These are phyloP conservation scores for Apiotrichum sp. DNA, from an alignment of 1,284 basidiomycete species.

Conservation along the genomic window DNA sequence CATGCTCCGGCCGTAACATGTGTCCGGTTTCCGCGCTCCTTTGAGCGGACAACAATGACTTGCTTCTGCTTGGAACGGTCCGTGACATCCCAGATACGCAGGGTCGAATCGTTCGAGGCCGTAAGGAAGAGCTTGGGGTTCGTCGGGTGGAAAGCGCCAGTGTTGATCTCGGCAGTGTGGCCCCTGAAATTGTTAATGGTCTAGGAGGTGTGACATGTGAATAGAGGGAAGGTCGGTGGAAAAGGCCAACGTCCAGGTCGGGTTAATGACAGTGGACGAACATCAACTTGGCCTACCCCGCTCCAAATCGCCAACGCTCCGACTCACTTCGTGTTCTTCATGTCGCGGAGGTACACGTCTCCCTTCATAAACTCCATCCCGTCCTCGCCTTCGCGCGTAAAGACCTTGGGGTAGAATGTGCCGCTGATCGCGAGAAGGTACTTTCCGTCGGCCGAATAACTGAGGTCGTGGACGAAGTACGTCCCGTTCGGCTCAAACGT, in stretches of 20 bases:
- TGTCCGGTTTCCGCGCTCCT: slow-evolving; percentile 89
- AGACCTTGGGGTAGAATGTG: slow-evolving; percentile 79
- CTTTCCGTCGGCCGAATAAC: slow-evolving; percentile 79
- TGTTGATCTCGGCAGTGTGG: slow-evolving; percentile 84
- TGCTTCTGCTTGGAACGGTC: slow-evolving; percentile 83
- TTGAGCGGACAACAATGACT: slow-evolving; percentile 93
- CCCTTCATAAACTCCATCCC: slow-evolving; percentile 88
- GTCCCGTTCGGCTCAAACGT: slow-evolving; percentile 88
- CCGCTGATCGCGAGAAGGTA: slow-evolving; percentile 81
- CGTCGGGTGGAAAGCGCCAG: slow-evolving; percentile 87
- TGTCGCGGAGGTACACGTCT: slow-evolving; percentile 95
- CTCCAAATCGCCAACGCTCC: neutral
- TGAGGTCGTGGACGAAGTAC: slow-evolving; percentile 85
- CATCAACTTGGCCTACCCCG: neutral
- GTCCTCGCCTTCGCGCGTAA: slow-evolving; percentile 82
- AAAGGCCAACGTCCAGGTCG: no score
- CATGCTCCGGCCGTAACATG: slow-evolving; percentile 83
- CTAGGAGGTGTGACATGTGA: no score
- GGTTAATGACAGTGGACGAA: no score
- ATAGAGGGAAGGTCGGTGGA: no score
- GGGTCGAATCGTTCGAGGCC: slow-evolving; percentile 87
- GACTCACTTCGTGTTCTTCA: slow-evolving; percentile 85
- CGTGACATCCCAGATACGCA: slow-evolving; percentile 90
- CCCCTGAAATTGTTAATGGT: slow-evolving; percentile 60
- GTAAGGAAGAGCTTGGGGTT: slow-evolving; percentile 80